These are phyloP conservation scores for Penicillium sp. DNA, from an alignment of 2,329 filamentous ascomycete genomes.

Conservation along the genomic window DNA sequence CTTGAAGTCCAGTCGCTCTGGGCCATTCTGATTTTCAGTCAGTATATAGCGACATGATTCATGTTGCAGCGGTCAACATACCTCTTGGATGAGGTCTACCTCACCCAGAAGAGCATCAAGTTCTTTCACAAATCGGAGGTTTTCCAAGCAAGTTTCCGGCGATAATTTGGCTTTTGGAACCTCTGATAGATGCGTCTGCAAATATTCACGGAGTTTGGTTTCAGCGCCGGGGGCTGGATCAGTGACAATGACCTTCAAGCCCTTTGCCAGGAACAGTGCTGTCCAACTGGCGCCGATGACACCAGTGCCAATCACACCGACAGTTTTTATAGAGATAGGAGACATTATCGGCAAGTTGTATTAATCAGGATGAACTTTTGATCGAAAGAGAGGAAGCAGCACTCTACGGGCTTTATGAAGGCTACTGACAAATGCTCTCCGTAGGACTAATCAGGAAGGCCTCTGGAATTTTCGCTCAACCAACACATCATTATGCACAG, in stretches of 20 bases:
- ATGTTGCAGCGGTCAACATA: neutral
- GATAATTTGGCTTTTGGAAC: neutral
- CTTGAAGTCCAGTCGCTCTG: conserved; percentile 19
- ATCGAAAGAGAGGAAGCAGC: neutral
- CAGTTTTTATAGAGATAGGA: conserved; percentile 28
- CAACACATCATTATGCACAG: neutral
- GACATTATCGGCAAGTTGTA: neutral
- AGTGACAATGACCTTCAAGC: conserved; percentile 44
- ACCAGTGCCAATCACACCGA: conserved; percentile 39
- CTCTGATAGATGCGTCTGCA: conserved; percentile 23
- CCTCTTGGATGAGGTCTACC: conserved; percentile 13
- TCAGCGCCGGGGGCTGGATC: conserved; percentile 43
- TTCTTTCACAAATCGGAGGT: conserved; percentile 11
- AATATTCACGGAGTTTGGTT: conserved; percentile 27
- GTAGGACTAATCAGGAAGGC: neutral
- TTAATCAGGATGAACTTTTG: neutral
- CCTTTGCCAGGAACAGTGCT: conserved; percentile 42
- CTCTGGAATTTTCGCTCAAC: neutral
- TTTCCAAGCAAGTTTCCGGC: conserved; percentile 4
- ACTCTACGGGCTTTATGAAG: neutral
- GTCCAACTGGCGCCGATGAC: conserved; percentile 48
- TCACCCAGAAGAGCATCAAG: conserved; percentile 7
- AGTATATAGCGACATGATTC: neutral
- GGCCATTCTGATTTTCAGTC: conserved; percentile 12
- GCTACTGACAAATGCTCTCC: neutral